phyloP scores from a whole-genome alignment of 192 early-diverging fungal species.

The Coemansia sp. region DNA sequence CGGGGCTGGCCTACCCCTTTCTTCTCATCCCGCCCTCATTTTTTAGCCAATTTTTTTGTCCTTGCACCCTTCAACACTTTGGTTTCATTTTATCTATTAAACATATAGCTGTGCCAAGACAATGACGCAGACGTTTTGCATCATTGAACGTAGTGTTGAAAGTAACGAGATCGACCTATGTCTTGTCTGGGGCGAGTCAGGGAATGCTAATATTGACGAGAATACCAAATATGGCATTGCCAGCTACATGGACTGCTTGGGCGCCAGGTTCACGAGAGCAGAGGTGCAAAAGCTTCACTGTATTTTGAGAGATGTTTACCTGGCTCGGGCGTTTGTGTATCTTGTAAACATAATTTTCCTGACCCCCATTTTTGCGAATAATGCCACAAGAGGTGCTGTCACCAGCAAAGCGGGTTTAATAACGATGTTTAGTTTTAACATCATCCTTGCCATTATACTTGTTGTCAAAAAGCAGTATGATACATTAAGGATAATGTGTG shows the following conservation, averaged over 20 bases:
- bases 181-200: background rate
- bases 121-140: background rate
- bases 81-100: background rate
- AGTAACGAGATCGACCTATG: background rate
- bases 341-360: background rate
- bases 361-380: background rate
- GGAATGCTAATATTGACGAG: background rate
- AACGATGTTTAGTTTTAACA: background rate
- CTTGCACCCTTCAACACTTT: background rate
- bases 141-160: background rate
- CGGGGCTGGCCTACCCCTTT: background rate
- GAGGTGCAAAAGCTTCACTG: conserved; percentile 1
- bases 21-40: background rate
- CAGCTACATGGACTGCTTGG: background rate
- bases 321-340: background rate
- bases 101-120: background rate
- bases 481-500: background rate
- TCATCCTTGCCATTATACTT: background rate
- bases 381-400: background rate
- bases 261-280: conserved; percentile 3
- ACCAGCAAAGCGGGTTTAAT: background rate
- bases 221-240: background rate
- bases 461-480: background rate
- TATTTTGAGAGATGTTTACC: background rate
- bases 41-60: background rate